These are phyloP conservation scores for Calonectria multiphialidica DNA, from an alignment of 2,329 filamentous ascomycete species.

Conservation along the genomic window DNA sequence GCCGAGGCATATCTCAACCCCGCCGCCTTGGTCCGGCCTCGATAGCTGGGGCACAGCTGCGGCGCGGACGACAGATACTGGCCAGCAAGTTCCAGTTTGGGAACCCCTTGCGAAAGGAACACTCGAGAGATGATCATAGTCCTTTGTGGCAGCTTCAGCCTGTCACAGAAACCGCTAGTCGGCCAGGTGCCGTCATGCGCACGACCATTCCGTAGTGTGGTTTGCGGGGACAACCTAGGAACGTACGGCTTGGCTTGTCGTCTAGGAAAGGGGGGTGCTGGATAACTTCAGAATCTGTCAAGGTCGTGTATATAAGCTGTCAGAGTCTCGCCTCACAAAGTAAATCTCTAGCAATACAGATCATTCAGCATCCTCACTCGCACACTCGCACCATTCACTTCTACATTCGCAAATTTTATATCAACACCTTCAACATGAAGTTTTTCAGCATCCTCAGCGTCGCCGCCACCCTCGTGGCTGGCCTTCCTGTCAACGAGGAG, in stretches of 20 bases:
- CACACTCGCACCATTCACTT: neutral
- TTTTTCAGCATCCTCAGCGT: neutral
- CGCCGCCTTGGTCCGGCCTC: too few relatives aligned
- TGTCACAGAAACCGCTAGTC: neutral
- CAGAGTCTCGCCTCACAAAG: neutral
- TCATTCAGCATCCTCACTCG: neutral
- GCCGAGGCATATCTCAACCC: neutral
- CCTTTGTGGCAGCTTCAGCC: neutral
- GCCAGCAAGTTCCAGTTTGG: neutral
- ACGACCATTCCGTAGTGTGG: neutral
- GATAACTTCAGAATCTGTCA: neutral
- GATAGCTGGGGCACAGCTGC: neutral
- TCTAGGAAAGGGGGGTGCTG: neutral
- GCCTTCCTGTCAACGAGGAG: neutral
- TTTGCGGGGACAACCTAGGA: neutral
- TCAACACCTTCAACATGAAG: slow-evolving; percentile 8
- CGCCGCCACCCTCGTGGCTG: neutral
- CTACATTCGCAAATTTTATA: neutral
- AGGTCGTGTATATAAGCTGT: neutral
- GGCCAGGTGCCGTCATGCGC: neutral
- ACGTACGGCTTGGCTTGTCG: neutral
- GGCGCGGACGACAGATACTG: neutral
- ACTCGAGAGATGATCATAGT: neutral
- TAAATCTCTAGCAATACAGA: neutral
- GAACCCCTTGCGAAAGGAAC: neutral